These are phyloP conservation scores for Fusarium dlaminii DNA, from an alignment of 2,329 filamentous ascomycete species.

Conservation along the genomic window DNA sequence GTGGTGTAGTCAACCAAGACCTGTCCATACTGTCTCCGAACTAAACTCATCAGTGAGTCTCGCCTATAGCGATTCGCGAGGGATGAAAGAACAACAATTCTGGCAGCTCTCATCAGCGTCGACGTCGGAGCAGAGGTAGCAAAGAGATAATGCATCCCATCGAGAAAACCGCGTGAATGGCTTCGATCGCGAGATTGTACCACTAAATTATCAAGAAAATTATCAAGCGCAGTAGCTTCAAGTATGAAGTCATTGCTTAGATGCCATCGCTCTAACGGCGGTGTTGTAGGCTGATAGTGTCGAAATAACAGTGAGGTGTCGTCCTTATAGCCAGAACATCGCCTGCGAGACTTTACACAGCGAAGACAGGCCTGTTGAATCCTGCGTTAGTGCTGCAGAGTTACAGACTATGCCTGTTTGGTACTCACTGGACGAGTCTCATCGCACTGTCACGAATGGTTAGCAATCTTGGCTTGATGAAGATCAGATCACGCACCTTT, in stretches of 20 bases:
- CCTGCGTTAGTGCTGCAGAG: background rate
- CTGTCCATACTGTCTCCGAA: conserved; percentile 4
- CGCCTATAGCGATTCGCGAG: background rate
- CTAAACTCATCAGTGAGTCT: background rate
- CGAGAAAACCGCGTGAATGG: conserved; percentile 5
- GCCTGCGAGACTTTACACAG: background rate
- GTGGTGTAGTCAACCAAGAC: background rate
- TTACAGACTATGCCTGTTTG: background rate
- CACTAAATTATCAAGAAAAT: conserved; percentile 2
- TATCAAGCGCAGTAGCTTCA: background rate
- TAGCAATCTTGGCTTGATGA: background rate
- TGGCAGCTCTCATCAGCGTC: conserved; percentile 3
- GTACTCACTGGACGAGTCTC: conserved; percentile 19
- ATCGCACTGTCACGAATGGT: background rate
- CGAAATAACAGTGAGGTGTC: background rate
- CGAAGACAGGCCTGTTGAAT: background rate
- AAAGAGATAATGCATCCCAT: conserved; percentile 8
- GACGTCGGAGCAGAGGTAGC: background rate
- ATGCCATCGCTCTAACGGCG: background rate
- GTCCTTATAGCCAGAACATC: conserved; percentile 10
- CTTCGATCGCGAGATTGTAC: background rate
- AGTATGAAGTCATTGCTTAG: background rate
- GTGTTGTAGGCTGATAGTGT: background rate
- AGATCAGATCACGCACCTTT: background rate
- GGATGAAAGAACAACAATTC: conserved; percentile 1